These are phyloP conservation scores for Garcia nutans DNA, from an alignment of 345 rosid genomes.

Conservation along the genomic window DNA sequence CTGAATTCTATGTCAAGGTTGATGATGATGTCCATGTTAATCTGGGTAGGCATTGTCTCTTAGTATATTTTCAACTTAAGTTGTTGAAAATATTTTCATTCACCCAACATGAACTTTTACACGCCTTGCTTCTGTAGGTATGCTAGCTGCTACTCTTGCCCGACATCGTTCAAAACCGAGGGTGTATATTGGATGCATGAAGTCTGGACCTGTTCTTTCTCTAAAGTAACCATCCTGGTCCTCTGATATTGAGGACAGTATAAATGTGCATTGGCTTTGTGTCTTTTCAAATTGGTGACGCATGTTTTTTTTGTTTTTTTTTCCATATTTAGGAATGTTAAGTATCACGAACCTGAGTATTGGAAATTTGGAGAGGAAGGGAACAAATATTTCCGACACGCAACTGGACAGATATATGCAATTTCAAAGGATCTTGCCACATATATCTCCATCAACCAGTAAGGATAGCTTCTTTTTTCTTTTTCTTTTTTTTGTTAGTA, in stretches of 20 bases:
- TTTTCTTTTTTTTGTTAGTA: constrained; percentile 1
- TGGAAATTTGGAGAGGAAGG: constrained; percentile 99
- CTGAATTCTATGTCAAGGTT: constrained; percentile 88
- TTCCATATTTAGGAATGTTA: constrained; percentile 60
- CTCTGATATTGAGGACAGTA: not conserved
- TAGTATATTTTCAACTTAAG: not conserved
- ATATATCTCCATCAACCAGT: constrained; percentile 86
- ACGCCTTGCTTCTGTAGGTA: constrained; percentile 43
- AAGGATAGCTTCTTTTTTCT: constrained; percentile 34
- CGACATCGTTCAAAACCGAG: constrained; percentile 89
- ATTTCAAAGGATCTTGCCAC: constrained; percentile 90
- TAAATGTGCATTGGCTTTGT: constrained; percentile 8
- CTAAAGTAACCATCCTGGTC: constrained; percentile 56
- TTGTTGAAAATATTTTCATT: not conserved
- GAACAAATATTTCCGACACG: constrained; percentile 93
- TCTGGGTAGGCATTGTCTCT: constrained; percentile 55
- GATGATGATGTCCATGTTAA: constrained; percentile 99
- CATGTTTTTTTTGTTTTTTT: constrained; percentile 6
- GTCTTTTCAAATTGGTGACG: not conserved
- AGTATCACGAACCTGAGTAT: constrained; percentile 94
- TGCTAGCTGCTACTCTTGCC: constrained; percentile 84
- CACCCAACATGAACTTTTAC: constrained; percentile 6
- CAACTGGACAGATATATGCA: constrained; percentile 98
- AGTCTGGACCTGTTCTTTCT: constrained; percentile 96
- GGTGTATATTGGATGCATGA: constrained; percentile 95